phyloP scores from a whole-genome alignment of 257 asterid species.

The Thymus quinquecostatus region DNA sequence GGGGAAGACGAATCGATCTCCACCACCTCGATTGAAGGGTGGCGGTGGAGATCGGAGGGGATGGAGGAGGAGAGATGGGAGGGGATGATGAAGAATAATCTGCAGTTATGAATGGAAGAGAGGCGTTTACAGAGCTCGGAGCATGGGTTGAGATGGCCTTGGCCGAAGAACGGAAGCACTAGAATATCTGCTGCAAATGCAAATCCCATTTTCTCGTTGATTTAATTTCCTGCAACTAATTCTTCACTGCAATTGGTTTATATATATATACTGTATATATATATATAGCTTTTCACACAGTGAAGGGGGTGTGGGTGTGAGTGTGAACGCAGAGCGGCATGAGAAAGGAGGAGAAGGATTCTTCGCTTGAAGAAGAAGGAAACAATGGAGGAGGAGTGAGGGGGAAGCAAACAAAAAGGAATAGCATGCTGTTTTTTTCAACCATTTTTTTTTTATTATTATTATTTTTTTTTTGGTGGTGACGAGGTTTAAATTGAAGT shows the following conservation, averaged over 20 bases:
- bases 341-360: background rate
- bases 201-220: constrained; percentile 29
- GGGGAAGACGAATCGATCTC: constrained; percentile 36
- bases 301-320: background rate
- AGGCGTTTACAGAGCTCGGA: constrained; percentile 67
- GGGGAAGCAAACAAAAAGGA: background rate
- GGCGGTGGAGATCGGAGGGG: constrained; percentile 40
- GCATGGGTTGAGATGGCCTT: constrained; percentile 72
- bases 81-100: constrained; percentile 57
- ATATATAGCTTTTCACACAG: background rate
- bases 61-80: constrained; percentile 67
- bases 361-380: background rate
- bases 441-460: background rate
- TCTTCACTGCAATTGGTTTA: background rate
- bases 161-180: constrained; percentile 80
- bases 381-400: background rate
- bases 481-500: background rate
- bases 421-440: background rate
- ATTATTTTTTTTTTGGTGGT: too few species aligned
- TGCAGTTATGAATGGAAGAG: constrained; percentile 41
- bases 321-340: background rate
- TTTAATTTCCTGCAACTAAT: background rate
- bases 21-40: constrained; percentile 38
- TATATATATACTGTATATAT: background rate
- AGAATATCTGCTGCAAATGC: constrained; percentile 50